These are phyloP conservation scores for Ceratobasidium sp. DNA, from an alignment of 1,284 basidiomycete species.

Conservation along the genomic window DNA sequence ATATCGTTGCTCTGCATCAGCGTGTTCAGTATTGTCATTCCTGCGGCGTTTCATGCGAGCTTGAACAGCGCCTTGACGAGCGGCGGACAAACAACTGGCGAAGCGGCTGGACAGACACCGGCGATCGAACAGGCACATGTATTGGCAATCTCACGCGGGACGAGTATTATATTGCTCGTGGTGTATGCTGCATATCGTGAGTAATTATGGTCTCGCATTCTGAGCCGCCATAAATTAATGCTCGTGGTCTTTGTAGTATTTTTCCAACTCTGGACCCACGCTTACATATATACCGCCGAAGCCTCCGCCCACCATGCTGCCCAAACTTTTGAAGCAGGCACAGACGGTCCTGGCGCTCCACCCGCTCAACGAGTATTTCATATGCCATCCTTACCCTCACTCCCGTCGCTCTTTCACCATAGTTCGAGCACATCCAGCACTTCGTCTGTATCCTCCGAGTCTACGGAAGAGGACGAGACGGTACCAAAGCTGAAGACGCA, in stretches of 20 bases:
- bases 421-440: constrained; percentile 54
- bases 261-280: constrained; percentile 65
- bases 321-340: constrained; percentile 50
- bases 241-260: constrained; percentile 54
- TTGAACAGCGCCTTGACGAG: constrained; percentile 41
- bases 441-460: constrained; percentile 24
- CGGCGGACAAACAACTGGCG: constrained; percentile 25
- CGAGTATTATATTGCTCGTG: constrained; percentile 68
- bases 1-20: constrained; percentile 83
- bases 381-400: constrained; percentile 51
- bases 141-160: constrained; percentile 63
- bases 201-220: constrained; percentile 52
- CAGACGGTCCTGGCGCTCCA: constrained; percentile 54
- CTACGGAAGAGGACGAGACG: constrained; percentile 60
- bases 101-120: constrained; percentile 56
- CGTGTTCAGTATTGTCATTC: constrained; percentile 84
- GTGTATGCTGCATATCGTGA: constrained; percentile 63
- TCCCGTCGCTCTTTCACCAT: constrained; percentile 43
- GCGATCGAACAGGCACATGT: constrained; percentile 53
- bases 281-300: constrained; percentile 42
- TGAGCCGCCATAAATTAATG: constrained; percentile 53
- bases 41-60: constrained; percentile 70
- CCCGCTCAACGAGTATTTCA: constrained; percentile 53
- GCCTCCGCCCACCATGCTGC: constrained; percentile 47
- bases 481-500: constrained; percentile 64